A percentile compares a stretch with the other conserved stretches of the same genome.
Conservation (phyloP, 2,329 filamentous ascomycete species). For the Gaeumannomyces sp. region DNA sequence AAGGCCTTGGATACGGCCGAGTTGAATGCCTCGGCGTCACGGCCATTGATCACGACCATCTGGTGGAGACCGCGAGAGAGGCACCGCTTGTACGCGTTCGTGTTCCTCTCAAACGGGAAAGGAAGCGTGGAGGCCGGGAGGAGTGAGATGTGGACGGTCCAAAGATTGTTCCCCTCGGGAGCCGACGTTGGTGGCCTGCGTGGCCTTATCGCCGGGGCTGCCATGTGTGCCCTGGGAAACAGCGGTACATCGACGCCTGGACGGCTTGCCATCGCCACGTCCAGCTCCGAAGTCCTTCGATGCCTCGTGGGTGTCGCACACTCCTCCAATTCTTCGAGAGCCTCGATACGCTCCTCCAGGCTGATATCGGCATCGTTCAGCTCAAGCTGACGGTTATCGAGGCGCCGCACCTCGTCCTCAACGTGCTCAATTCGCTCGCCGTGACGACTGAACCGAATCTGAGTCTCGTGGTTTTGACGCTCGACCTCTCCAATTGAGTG, state of each 20-base stretch:
- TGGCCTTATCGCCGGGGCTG: neutral
- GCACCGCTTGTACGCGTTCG: constrained; percentile 54
- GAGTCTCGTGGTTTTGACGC: constrained; percentile 28
- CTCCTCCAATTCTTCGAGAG: constrained; percentile 32
- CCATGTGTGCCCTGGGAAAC: neutral
- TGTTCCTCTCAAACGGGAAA: constrained; percentile 57
- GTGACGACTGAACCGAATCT: constrained; percentile 32
- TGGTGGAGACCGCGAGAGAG: constrained; percentile 54
- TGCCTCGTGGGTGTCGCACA: constrained; percentile 23
- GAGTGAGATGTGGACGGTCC: constrained; percentile 56
- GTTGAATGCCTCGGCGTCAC: constrained; percentile 41
- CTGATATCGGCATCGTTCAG: constrained; percentile 43
- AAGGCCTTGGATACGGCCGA: constrained; percentile 45
- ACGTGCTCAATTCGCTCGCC: constrained; percentile 35
- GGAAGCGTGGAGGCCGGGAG: constrained; percentile 47
- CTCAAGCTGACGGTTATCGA: constrained; percentile 44
- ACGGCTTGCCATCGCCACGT: neutral
- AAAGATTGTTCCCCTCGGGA: constrained; percentile 30
- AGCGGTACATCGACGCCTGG: neutral
- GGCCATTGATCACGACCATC: constrained; percentile 47
- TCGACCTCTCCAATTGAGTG: constrained; percentile 41
- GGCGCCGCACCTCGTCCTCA: constrained; percentile 35
- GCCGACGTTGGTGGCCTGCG: neutral
- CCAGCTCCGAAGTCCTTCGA: constrained; percentile 16
- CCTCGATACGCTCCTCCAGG: constrained; percentile 50